phyloP scores from a whole-genome alignment of 805 yeast species.

The Candida pseudofarinosa region DNA sequence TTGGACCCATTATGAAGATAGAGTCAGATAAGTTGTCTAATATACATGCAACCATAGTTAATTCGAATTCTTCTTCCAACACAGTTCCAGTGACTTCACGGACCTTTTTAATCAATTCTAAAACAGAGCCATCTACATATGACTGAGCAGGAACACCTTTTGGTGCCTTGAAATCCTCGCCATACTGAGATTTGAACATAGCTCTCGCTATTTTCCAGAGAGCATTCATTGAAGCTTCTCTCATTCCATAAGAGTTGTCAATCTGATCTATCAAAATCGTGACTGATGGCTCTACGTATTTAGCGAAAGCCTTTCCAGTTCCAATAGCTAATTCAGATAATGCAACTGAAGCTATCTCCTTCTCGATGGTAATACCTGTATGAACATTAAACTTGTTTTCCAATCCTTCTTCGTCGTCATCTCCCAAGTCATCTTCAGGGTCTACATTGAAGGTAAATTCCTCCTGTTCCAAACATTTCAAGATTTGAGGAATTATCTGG shows the following conservation, averaged over 20 bases:
- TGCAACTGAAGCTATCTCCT: slow-evolving; percentile 92
- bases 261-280: slow-evolving; percentile 64
- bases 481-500: slow-evolving; percentile 77
- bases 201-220: slow-evolving; percentile 82
- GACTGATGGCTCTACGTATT: slow-evolving; percentile 69
- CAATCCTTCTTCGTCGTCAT: slow-evolving; percentile 56
- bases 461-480: slow-evolving; percentile 78
- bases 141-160: slow-evolving; percentile 60
- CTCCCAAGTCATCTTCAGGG: slow-evolving; percentile 45
- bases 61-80: slow-evolving; percentile 78
- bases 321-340: slow-evolving; percentile 84
- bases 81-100: slow-evolving; percentile 61
- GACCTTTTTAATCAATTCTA: slow-evolving; percentile 59
- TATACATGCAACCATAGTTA: slow-evolving; percentile 73
- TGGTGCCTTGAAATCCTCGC: slow-evolving; percentile 49
- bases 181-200: slow-evolving; percentile 52
- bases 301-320: slow-evolving; percentile 74
- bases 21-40: slow-evolving; percentile 71
- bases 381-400: slow-evolving; percentile 78
- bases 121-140: slow-evolving; percentile 54
- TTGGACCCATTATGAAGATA: slow-evolving; percentile 66
- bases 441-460: slow-evolving; percentile 70
- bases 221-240: slow-evolving; percentile 78
- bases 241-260: slow-evolving; percentile 84
- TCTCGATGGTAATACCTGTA: slow-evolving; percentile 93